Evolutionary conservation across 441 rosid genomes (phyloP).

Genomic region (Breynia disticha): DNA sequence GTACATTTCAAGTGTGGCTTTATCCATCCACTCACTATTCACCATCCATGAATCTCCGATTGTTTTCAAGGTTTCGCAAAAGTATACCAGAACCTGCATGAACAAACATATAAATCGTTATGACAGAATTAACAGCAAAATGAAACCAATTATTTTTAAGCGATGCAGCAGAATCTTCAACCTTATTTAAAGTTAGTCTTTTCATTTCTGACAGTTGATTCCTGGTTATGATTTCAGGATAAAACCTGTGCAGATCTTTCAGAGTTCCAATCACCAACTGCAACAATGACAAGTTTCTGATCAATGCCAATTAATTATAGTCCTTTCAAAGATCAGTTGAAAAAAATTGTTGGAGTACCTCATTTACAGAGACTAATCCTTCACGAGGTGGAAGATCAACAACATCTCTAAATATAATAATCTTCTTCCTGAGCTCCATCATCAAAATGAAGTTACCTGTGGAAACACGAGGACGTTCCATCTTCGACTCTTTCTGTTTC

Average conservation of each 20-base stretch:
- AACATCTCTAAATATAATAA: constrained; percentile 52
- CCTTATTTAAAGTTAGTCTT: constrained; percentile 43
- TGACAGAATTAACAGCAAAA: background rate
- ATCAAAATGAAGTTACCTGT: constrained; percentile 40
- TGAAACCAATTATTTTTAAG: background rate
- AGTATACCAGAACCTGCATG: constrained; percentile 46
- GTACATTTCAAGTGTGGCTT: constrained; percentile 24
- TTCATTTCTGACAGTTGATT: constrained; percentile 32
- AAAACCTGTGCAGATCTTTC: constrained; percentile 54
- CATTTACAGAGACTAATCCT: constrained; percentile 35
- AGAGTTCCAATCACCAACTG: constrained; percentile 60
- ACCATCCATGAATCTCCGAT: constrained; percentile 65
- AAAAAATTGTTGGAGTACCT: constrained; percentile 28
- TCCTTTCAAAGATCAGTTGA: background rate
- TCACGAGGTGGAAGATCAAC: constrained; percentile 55
- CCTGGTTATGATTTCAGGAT: constrained; percentile 52
- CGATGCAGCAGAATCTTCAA: constrained; percentile 7
- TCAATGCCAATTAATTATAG: constrained; percentile 1
- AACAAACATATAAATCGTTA: constrained; percentile 3
- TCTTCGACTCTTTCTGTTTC: constrained; percentile 23
- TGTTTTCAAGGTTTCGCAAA: constrained; percentile 43
- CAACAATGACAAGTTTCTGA: constrained; percentile 12
- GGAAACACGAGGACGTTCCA: constrained; percentile 26
- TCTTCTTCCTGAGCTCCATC: constrained; percentile 68
- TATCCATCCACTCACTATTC: constrained; percentile 43